Evolutionary conservation across 2,329 filamentous ascomycete species (phyloP).

Genomic region (Pseudopyricularia cyperi): DNA sequence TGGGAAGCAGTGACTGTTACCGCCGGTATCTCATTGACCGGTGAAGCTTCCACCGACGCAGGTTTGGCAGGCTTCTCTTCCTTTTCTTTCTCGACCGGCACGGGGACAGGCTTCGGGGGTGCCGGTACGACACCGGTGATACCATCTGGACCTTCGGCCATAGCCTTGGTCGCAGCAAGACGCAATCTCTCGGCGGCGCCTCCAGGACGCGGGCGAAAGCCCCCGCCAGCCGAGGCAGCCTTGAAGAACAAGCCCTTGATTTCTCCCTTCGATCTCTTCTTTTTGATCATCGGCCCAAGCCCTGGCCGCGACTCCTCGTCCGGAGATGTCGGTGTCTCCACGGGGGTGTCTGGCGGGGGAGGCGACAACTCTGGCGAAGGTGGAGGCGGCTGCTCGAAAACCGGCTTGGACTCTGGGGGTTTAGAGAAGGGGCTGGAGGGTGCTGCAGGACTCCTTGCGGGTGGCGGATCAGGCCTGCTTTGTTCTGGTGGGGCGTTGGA

Average conservation of each 20-base stretch:
- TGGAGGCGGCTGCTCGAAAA: slow-evolving; percentile 5
- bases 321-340: slow-evolving; percentile 15
- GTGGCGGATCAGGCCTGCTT: slow-evolving; percentile 5
- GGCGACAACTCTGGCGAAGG: slow-evolving; percentile 14
- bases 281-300: slow-evolving; percentile 81
- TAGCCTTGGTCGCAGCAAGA: slow-evolving; percentile 41
- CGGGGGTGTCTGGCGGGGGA: slow-evolving; percentile 10
- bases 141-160: slow-evolving; percentile 64
- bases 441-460: slow-evolving; percentile 7
- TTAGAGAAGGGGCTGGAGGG: slow-evolving; percentile 3
- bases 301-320: slow-evolving; percentile 49
- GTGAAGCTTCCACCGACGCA: slow-evolving; percentile 17
- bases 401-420: background rate
- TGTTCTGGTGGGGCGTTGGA: slow-evolving; percentile 7
- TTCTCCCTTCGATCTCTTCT: slow-evolving; percentile 59
- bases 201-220: slow-evolving; percentile 78
- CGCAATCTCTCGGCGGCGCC: slow-evolving; percentile 72
- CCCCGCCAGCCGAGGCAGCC: slow-evolving; percentile 56
- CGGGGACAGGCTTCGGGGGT: slow-evolving; percentile 39
- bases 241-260: slow-evolving; percentile 68
- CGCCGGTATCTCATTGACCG: slow-evolving; percentile 33
- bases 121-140: slow-evolving; percentile 82
- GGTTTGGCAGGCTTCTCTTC: slow-evolving; percentile 19
- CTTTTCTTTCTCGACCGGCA: background rate
- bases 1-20: slow-evolving; percentile 43